Conservation (phyloP, 1,284 basidiomycete species). For the Rhodotorula sp. region DNA sequence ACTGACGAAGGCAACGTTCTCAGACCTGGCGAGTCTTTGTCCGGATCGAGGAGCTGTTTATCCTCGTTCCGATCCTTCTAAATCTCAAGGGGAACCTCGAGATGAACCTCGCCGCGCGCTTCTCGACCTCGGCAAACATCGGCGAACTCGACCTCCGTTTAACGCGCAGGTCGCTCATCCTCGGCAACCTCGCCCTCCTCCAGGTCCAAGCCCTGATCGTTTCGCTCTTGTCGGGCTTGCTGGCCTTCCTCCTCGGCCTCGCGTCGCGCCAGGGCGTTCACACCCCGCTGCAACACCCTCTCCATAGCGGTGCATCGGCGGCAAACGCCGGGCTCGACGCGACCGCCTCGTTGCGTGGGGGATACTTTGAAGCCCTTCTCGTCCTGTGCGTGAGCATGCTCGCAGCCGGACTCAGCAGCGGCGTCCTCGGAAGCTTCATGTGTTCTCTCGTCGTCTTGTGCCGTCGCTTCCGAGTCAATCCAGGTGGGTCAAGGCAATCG, state of each 20-base stretch:
- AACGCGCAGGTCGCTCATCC: slow-evolving; percentile 65
- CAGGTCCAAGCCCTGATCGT: slow-evolving; percentile 92
- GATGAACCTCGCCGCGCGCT: slow-evolving; percentile 67
- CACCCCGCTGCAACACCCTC: slow-evolving; percentile 45
- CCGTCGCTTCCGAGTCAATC: slow-evolving; percentile 72
- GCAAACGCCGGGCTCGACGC: not conserved
- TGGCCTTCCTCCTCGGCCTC: slow-evolving; percentile 58
- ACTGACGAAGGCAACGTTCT: not conserved
- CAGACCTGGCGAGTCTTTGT: slow-evolving; percentile 86
- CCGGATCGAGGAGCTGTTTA: slow-evolving; percentile 89
- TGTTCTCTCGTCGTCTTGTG: slow-evolving; percentile 78
- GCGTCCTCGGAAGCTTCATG: slow-evolving; percentile 89
- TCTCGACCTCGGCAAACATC: slow-evolving; percentile 62
- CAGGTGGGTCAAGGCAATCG: slow-evolving; percentile 58
- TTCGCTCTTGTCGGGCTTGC: slow-evolving; percentile 76
- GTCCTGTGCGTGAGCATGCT: slow-evolving; percentile 87
- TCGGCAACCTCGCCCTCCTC: slow-evolving; percentile 80
- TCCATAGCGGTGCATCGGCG: slow-evolving; percentile 25
- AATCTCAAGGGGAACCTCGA: slow-evolving; percentile 86
- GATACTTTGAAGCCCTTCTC: slow-evolving; percentile 64
- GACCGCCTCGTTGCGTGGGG: slow-evolving; percentile 46
- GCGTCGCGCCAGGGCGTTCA: slow-evolving; percentile 43
- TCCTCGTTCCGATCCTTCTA: slow-evolving; percentile 89
- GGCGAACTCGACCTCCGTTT: slow-evolving; percentile 78
- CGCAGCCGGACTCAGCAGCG: slow-evolving; percentile 73